Conservation (phyloP, 306 rosid species). For the Fragaria nilgerrensis region DNA sequence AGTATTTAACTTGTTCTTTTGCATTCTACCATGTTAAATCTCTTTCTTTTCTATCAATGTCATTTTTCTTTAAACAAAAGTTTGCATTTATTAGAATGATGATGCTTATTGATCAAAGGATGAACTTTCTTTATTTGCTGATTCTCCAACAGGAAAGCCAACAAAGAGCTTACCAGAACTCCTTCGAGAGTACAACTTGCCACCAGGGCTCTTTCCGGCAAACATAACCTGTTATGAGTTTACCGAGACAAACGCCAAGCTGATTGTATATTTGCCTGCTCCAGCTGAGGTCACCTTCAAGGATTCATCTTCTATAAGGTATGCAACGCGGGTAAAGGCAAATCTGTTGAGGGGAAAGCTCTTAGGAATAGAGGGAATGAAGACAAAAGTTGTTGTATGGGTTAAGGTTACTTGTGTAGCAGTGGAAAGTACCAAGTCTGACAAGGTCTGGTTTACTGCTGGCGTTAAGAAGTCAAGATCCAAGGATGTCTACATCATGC, state of each 20-base stretch:
- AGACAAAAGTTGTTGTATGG: constrained; percentile 92
- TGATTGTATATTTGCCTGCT: constrained; percentile 81
- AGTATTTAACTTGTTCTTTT: neutral
- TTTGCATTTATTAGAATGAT: neutral
- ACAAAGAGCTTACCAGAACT: constrained; percentile 77
- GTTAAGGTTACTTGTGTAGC: constrained; percentile 79
- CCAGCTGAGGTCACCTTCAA: constrained; percentile 81
- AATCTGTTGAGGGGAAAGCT: constrained; percentile 80
- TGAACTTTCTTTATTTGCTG: neutral
- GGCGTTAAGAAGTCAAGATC: constrained; percentile 86
- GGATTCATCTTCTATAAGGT: constrained; percentile 77
- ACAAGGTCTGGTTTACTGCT: constrained; percentile 84
- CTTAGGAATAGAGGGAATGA: constrained; percentile 83
- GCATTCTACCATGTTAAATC: neutral
- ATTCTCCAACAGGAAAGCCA: constrained; percentile 61
- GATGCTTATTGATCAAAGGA: neutral
- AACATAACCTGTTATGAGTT: constrained; percentile 80
- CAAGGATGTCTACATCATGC: constrained; percentile 65
- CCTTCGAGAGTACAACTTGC: constrained; percentile 86
- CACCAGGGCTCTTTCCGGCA: constrained; percentile 81
- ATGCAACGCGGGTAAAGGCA: constrained; percentile 71
- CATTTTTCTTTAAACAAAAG: neutral
- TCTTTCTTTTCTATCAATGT: neutral
- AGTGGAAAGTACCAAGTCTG: constrained; percentile 83
- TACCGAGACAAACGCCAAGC: constrained; percentile 68